A percentile compares a stretch with the other conserved stretches of the same genome.
Conservation (phyloP, 768 basidiomycete genomes). For the Exidia glandulosa region DNA sequence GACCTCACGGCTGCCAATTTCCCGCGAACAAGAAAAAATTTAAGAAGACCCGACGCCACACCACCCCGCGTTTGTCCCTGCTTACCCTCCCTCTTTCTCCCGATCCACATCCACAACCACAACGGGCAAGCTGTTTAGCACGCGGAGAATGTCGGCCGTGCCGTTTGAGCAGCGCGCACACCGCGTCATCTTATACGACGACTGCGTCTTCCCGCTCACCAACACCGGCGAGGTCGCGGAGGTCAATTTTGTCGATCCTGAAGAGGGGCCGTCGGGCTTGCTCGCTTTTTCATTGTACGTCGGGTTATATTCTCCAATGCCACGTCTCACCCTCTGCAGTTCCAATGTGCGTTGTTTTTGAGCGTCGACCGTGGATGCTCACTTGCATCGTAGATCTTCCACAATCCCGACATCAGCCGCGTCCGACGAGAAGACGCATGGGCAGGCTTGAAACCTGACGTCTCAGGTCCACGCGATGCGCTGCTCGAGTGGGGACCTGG, state of each 20-base stretch:
- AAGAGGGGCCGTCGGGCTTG: neutral
- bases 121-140: neutral
- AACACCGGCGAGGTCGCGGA: neutral
- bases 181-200: neutral
- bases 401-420: neutral
- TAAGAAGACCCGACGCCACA: no score
- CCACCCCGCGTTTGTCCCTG: neutral
- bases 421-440: neutral
- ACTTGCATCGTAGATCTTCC: neutral
- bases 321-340: neutral
- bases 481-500: neutral
- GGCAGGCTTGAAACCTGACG: neutral
- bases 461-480: neutral
- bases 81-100: neutral
- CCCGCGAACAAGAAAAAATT: no score
- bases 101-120: neutral
- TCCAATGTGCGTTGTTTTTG: neutral
- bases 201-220: neutral
- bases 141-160: no score
- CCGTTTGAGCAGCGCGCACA: neutral
- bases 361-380: neutral
- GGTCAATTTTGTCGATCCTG: neutral
- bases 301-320: neutral
- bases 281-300: neutral
- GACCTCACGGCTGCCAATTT: no score